Conservation (phyloP, 2,329 filamentous ascomycete species). For the Alternaria brassicicola region DNA sequence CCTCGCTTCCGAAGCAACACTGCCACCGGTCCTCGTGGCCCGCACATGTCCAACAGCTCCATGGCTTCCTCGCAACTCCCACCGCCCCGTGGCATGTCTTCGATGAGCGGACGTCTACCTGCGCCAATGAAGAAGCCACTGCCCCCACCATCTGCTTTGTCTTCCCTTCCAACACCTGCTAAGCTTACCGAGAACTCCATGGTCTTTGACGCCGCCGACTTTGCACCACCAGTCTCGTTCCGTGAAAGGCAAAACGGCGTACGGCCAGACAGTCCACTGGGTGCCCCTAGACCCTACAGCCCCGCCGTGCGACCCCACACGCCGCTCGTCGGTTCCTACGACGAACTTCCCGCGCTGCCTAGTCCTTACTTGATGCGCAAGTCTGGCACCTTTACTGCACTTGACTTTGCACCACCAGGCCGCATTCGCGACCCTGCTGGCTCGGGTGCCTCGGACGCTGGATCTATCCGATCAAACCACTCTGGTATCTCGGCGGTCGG, state of each 20-base stretch:
- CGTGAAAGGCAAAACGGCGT: constrained; percentile 71
- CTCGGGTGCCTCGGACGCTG: constrained; percentile 52
- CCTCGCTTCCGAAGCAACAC: constrained; percentile 57
- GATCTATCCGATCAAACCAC: constrained; percentile 69
- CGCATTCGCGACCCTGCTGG: constrained; percentile 63
- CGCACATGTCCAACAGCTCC: constrained; percentile 57
- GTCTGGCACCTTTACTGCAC: constrained; percentile 75
- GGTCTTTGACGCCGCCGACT: constrained; percentile 77
- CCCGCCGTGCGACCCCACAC: constrained; percentile 74
- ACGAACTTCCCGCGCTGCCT: constrained; percentile 82
- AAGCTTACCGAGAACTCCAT: constrained; percentile 79
- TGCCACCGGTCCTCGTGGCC: constrained; percentile 32
- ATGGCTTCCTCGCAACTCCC: constrained; percentile 54
- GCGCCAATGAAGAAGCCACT: constrained; percentile 60
- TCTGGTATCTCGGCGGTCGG: constrained; percentile 76
- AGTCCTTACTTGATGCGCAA: constrained; percentile 83
- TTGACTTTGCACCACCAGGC: constrained; percentile 81
- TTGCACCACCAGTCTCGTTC: constrained; percentile 73
- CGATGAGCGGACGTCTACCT: constrained; percentile 47
- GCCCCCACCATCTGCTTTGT: constrained; percentile 76
- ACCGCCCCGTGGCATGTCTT: constrained; percentile 50
- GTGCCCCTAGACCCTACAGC: constrained; percentile 70
- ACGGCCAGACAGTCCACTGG: constrained; percentile 64
- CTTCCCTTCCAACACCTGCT: constrained; percentile 81
- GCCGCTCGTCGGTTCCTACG: constrained; percentile 82